phyloP scores from a whole-genome alignment of 805 yeast species.

The Cyberlindnera mississippiensis region DNA sequence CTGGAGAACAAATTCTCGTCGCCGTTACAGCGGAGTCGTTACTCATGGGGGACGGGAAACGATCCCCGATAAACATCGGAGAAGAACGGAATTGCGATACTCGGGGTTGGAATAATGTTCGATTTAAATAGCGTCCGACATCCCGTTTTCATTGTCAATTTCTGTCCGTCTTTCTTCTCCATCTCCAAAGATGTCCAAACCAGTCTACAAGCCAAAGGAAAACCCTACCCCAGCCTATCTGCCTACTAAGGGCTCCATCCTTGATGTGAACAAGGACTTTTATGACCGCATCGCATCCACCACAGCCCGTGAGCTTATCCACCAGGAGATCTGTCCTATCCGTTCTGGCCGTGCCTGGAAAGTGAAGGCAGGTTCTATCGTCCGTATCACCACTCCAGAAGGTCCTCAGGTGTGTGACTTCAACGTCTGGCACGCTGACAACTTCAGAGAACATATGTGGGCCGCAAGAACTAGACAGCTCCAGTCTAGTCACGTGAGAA shows the following conservation, averaged over 20 bases:
- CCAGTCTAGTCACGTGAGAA: conserved; percentile 59
- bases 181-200: conserved; percentile 13
- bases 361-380: conserved; percentile 56
- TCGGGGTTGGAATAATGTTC: no score
- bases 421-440: conserved; percentile 58
- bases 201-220: conserved; percentile 23
- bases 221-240: conserved; percentile 52
- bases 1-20: no score
- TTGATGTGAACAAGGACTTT: conserved; percentile 46
- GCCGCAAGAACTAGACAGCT: conserved; percentile 66
- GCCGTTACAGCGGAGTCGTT: no score
- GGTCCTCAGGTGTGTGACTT: conserved; percentile 72
- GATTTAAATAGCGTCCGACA: not conserved
- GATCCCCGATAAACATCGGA: no score
- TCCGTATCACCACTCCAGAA: conserved; percentile 58
- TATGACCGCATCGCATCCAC: conserved; percentile 44
- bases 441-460: conserved; percentile 65
- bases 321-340: conserved; percentile 43
- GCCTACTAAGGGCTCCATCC: conserved; percentile 50
- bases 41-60: no score
- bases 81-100: no score
- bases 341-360: conserved; percentile 60
- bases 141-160: not conserved
- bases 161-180: not conserved
- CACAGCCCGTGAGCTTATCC: conserved; percentile 37